Evolutionary conservation across 2,329 filamentous ascomycete species (phyloP).

Genomic region (Dryadomyces quercivorus): DNA sequence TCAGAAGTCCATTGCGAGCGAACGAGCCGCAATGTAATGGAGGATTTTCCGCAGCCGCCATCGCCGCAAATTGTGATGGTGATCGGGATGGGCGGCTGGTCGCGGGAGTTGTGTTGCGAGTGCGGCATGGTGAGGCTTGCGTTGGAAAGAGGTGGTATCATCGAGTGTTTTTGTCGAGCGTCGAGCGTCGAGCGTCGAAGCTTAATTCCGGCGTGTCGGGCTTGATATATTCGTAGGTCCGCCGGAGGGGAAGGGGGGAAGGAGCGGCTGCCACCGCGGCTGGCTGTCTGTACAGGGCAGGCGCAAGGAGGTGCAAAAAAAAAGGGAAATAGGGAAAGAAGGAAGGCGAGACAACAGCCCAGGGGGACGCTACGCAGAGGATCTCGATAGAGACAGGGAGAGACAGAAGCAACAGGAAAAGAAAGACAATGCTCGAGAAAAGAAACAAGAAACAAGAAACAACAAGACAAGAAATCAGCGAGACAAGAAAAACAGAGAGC

Average conservation of each 20-base stretch:
- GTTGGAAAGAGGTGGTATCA: neutral
- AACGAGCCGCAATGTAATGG: conserved; percentile 72
- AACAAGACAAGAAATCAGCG: neutral
- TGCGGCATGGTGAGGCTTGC: conserved; percentile 5
- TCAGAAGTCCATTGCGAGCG: conserved; percentile 75
- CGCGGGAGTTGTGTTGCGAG: conserved; percentile 10
- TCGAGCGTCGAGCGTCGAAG: too few relatives aligned
- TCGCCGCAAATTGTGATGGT: conserved; percentile 79
- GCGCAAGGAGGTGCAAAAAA: neutral
- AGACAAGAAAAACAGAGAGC: neutral
- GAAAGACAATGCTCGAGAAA: too few relatives aligned
- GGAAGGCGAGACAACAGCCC: neutral
- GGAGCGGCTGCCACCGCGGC: neutral
- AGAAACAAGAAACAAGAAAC: too few relatives aligned
- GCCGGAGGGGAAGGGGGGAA: neutral
- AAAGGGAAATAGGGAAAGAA: neutral
- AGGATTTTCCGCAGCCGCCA: conserved; percentile 75
- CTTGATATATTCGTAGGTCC: too few relatives aligned
- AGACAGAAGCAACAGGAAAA: neutral
- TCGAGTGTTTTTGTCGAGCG: neutral
- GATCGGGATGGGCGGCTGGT: conserved; percentile 40
- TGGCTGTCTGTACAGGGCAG: neutral
- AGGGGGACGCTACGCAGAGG: neutral
- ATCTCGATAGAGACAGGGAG: neutral
- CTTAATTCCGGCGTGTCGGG: neutral